Conservation (phyloP, 352 stramenopile species). For the Globisporangium nagaii region DNA sequence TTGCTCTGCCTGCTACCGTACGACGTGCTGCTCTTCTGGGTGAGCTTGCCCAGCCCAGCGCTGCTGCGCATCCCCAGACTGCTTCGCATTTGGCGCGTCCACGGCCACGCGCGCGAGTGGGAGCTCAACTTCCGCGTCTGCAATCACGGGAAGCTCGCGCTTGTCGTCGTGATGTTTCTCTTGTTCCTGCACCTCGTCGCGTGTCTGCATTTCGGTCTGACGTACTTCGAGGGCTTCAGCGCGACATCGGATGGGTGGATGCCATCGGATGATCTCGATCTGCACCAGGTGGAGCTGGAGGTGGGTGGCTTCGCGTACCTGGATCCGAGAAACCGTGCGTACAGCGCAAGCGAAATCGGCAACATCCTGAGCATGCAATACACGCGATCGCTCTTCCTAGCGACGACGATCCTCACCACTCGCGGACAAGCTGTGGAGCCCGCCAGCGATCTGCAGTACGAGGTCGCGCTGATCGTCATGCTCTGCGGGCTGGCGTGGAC, state of each 20-base stretch:
- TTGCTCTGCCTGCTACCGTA: slow-evolving; percentile 42
- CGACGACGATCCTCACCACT: slow-evolving; percentile 15
- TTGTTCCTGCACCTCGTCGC: slow-evolving; percentile 25
- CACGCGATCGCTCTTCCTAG: slow-evolving; percentile 21
- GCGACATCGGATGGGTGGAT: slow-evolving; percentile 18
- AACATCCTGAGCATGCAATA: slow-evolving; percentile 18
- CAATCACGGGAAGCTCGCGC: slow-evolving; percentile 5
- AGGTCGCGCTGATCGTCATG: slow-evolving; percentile 29
- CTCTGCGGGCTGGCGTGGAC: slow-evolving; percentile 31
- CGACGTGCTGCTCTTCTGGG: slow-evolving; percentile 14
- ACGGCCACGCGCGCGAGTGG: slow-evolving; percentile 31
- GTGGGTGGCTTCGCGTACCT: slow-evolving; percentile 2
- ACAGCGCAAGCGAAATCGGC: slow-evolving; percentile 7
- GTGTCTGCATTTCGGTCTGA: slow-evolving; percentile 26
- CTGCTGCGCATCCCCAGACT: neutral
- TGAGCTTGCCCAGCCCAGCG: neutral
- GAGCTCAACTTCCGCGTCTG: slow-evolving; percentile 15
- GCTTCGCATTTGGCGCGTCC: slow-evolving; percentile 24
- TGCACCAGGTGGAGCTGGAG: slow-evolving; percentile 7
- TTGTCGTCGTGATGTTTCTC: slow-evolving; percentile 10
- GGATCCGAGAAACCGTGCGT: slow-evolving; percentile 12
- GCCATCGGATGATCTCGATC: slow-evolving; percentile 15
- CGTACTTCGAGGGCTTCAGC: slow-evolving; percentile 29
- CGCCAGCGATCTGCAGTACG: slow-evolving; percentile 22
- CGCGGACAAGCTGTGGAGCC: slow-evolving; percentile 24